These are phyloP conservation scores for Sporothrix mexicana DNA, from an alignment of 2,329 filamentous ascomycete species.

Conservation along the genomic window DNA sequence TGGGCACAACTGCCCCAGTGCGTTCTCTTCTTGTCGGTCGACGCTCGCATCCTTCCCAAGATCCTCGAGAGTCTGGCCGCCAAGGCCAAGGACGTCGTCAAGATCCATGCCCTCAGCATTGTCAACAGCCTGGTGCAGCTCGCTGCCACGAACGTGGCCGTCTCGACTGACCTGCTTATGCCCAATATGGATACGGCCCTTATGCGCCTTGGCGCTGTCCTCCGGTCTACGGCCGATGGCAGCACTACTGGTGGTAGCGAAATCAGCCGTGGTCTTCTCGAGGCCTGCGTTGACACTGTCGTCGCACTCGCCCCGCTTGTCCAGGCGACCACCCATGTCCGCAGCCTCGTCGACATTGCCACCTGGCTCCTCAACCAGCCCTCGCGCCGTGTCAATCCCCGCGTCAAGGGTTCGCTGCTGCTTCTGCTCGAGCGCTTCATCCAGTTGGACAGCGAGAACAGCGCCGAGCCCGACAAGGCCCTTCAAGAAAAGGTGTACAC, in stretches of 20 bases:
- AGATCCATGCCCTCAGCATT: constrained; percentile 78
- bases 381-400: constrained; percentile 79
- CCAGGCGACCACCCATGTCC: constrained; percentile 69
- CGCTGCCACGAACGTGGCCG: constrained; percentile 59
- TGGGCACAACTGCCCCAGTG: constrained; percentile 75
- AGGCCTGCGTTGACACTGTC: constrained; percentile 78
- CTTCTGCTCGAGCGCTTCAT: constrained; percentile 82
- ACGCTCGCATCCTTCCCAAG: constrained; percentile 69
- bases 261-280: constrained; percentile 74
- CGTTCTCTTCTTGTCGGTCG: constrained; percentile 68
- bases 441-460: constrained; percentile 62
- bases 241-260: constrained; percentile 57
- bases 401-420: constrained; percentile 80
- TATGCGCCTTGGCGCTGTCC: constrained; percentile 29
- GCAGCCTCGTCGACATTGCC: constrained; percentile 79
- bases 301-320: constrained; percentile 77
- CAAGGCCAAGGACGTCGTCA: constrained; percentile 78
- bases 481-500: constrained; percentile 71
- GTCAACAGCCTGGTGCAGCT: constrained; percentile 71
- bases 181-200: constrained; percentile 66
- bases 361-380: constrained; percentile 84
- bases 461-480: constrained; percentile 42
- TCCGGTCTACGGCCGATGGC: constrained; percentile 41
- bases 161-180: constrained; percentile 57
- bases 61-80: constrained; percentile 74